A percentile compares a stretch with the other conserved stretches of the same genome.
Conservation (phyloP, 2,329 filamentous ascomycete species). For the Talaromyces sp. region DNA sequence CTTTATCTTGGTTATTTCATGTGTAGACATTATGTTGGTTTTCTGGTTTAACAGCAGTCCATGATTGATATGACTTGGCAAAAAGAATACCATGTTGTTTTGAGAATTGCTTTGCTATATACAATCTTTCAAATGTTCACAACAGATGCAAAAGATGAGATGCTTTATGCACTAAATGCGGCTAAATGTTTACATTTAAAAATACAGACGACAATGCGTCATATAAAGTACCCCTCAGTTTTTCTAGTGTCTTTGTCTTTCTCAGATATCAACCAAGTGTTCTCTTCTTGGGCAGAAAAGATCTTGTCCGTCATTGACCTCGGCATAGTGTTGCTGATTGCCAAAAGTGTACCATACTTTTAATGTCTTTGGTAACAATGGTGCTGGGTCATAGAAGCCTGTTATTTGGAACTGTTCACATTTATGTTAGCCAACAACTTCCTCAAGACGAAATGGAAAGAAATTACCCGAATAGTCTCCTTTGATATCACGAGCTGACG, state of each 20-base stretch:
- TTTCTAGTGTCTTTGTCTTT: not conserved
- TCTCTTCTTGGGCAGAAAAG: conserved; percentile 34
- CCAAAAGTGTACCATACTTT: conserved; percentile 39
- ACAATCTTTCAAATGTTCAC: not conserved
- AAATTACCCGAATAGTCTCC: conserved; percentile 28
- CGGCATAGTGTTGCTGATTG: conserved; percentile 32
- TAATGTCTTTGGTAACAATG: conserved; percentile 34
- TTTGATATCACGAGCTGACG: conserved; percentile 35
- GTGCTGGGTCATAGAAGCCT: conserved; percentile 41
- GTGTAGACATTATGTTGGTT: not conserved
- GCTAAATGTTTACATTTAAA: not conserved
- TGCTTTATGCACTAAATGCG: not conserved
- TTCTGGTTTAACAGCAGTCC: not conserved
- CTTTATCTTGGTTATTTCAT: not conserved
- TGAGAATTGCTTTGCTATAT: not conserved
- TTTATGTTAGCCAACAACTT: conserved; percentile 19
- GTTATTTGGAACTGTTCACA: conserved; percentile 32
- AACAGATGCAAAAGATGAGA: not conserved
- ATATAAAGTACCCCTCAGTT: not conserved
- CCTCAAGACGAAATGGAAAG: too few species aligned
- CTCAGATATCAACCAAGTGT: conserved; percentile 17
- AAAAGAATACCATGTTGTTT: not conserved
- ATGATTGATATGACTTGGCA: not conserved
- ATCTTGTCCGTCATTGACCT: conserved; percentile 31
- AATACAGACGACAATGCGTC: not conserved